These are phyloP conservation scores for Candida hungchunana DNA, from an alignment of 805 yeast species.

Conservation along the genomic window DNA sequence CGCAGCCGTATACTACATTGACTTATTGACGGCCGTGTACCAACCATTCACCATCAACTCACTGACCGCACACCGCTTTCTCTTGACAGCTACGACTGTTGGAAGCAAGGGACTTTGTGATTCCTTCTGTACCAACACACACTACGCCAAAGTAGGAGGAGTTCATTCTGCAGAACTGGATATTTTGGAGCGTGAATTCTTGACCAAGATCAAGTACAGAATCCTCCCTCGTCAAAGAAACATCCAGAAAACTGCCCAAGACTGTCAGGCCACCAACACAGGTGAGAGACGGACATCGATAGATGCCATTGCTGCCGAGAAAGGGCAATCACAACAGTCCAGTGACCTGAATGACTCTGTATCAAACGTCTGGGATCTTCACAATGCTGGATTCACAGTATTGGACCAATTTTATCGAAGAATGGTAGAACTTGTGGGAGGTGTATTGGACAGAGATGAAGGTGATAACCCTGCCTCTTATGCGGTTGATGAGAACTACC, in stretches of 20 bases:
- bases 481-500: slow-evolving; percentile 4
- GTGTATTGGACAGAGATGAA: slow-evolving; percentile 15
- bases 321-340: slow-evolving; percentile 1
- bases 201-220: slow-evolving; percentile 73
- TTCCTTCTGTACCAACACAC: slow-evolving; percentile 87
- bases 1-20: slow-evolving; percentile 86
- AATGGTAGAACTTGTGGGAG: slow-evolving; percentile 48
- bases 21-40: slow-evolving; percentile 71
- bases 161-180: slow-evolving; percentile 79
- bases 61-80: slow-evolving; percentile 87
- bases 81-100: slow-evolving; percentile 85
- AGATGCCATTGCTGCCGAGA: slow-evolving; percentile 13
- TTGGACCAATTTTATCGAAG: slow-evolving; percentile 44
- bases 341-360: not conserved
- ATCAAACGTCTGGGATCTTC: slow-evolving; percentile 9
- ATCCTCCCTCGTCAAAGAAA: slow-evolving; percentile 53
- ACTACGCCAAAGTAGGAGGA: slow-evolving; percentile 96
- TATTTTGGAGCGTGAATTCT: slow-evolving; percentile 82
- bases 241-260: slow-evolving; percentile 35
- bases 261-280: slow-evolving; percentile 13
- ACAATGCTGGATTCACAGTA: slow-evolving; percentile 36
- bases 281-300: slow-evolving; percentile 20
- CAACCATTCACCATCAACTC: slow-evolving; percentile 81
- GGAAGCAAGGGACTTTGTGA: slow-evolving; percentile 92
- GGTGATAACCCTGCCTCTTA: slow-evolving; percentile 7